Base-by-base conservation (phyloP, 495 filamentous ascomycete genomes). In the Aspergillus ostianus region DNA sequence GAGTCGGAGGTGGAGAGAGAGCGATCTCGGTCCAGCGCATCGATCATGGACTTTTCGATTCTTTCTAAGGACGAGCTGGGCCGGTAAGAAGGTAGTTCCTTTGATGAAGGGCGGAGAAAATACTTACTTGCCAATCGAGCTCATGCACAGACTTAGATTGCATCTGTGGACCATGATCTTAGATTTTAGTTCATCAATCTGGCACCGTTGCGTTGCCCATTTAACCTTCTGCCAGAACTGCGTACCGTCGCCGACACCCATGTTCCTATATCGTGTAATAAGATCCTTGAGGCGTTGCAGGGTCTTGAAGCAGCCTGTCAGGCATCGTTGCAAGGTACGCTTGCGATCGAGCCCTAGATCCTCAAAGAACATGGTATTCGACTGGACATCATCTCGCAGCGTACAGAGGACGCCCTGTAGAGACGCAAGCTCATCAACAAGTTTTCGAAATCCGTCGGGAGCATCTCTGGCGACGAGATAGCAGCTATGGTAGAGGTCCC, bases 61-160 rank as follows among this genome's bases (percentile, higher is more conserved):
- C 64, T 62, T 51, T 48, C 60, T 29, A 71, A 47, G 15, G 72
- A 72, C 10, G 64, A 65, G 51, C 72, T 77, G 36, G 20, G 53
- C 13, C 21, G 19, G 27, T 66, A 15, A 67, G 61, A 51, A 30
- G 13, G n/a, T 13, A 27, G 29, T 12, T 17, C 13, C 0, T 2
- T 41, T 10, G 12, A 15, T 4, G 6, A 26, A 12, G 10, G 29
- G 1, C 12, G 26, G 4, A 49, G n/a, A 4, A 27, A 20, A 36
- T 10, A 70, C 73, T 61, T 54, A 77, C 73, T 69, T 71, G 23
- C 66, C 66, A n/a, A 75, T 73, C 0, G 69, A 69, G 55, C 66
- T 74, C 65, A 73, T 70, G 36, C 70, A 78, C 20, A 77, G 48
- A 56, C 66, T 70, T 30, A 78, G 54, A 32, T 74, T 70, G 60